Base-by-base conservation (phyloP, 257 asterid species). In the Nicotiana undulata region DNA sequence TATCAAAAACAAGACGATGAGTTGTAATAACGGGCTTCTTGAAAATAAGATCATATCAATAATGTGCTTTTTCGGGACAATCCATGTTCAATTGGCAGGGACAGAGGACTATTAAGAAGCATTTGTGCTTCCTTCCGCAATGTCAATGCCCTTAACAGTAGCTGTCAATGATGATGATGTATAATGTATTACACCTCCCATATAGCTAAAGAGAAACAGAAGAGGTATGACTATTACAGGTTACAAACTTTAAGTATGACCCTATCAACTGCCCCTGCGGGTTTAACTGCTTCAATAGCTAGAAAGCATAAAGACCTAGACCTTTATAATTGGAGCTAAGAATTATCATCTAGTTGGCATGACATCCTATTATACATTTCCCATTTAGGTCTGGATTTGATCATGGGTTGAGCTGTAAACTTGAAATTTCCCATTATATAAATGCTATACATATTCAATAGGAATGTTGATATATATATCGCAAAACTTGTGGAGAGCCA, bases 61-160 rank as follows among this genome's bases (percentile, higher is more conserved):
- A 22, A 37, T 66, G 31, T 1, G 13, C 37, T 3, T 68, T 34
- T 24, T 72, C 40, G 2, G 15, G 77, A 46, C 13, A 0, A 46
- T 68, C 83, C 81, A 89, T 80, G 87, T 82, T 76, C 87, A 81
- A 44, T 86, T 82, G 20, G 85, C 76, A 17, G 86, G 75, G 51
- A 68, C 75, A 24, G 87, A 82, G 75, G 90, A 72, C 81, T 76
- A 72, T 16, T 70, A 44, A 20, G 83, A 16, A 44, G 34, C 77
- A 44, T 63, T 51, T 16, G 34, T 56, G 16, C 34, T 9, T 12
- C 74, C 83, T 81, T 75, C 88, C 24, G 85, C 87, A 12, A 88
- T 89, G 79, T 86, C 92, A 18, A 89, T 85, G 76, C 86, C 96
- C 82, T 83, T 88, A 58, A 89, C 91, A 26, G 94, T 96, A 26